Conservation (phyloP, 371 early-diverging fungal species). For the Haplosporangium sp. region DNA sequence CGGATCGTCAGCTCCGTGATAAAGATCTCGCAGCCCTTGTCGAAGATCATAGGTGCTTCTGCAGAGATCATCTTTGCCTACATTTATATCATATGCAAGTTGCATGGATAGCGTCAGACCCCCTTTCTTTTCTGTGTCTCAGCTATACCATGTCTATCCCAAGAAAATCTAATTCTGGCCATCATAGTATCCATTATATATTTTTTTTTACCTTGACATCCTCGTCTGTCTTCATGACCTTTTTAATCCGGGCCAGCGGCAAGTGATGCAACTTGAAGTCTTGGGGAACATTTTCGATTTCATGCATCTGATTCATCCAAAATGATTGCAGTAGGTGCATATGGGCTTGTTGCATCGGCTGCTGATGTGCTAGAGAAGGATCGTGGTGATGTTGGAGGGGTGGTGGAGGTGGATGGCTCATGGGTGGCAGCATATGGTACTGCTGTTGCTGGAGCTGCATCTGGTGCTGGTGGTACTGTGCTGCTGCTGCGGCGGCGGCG, state of each 20-base stretch:
- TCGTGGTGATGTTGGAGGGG: constrained; percentile 40
- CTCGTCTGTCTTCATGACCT: constrained; percentile 99
- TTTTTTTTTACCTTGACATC: constrained; percentile 84
- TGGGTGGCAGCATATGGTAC: constrained; percentile 12
- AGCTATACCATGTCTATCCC: background rate
- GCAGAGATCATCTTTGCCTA: constrained; percentile 47
- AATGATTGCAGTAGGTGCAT: constrained; percentile 56
- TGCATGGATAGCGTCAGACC: background rate
- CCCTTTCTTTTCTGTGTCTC: constrained; percentile 20
- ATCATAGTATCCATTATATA: background rate
- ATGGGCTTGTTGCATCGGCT: constrained; percentile 53
- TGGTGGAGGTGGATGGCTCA: constrained; percentile 24
- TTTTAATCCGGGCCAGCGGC: constrained; percentile 98
- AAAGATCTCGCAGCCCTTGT: constrained; percentile 98
- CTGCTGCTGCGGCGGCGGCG: constrained; percentile 23
- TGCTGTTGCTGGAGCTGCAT: constrained; percentile 23
- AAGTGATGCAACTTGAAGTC: constrained; percentile 95
- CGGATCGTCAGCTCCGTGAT: constrained; percentile 96
- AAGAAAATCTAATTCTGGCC: background rate
- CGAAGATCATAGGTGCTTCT: constrained; percentile 96
- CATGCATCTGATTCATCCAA: constrained; percentile 65
- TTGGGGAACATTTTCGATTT: constrained; percentile 63
- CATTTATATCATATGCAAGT: background rate
- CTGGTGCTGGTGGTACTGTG: constrained; percentile 29
- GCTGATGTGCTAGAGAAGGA: constrained; percentile 35